Evolutionary conservation across 1,284 basidiomycete genomes (phyloP), one percentile per base, ranked within the genome.

Genomic region (Ceraceosorus guamensis): DNA sequence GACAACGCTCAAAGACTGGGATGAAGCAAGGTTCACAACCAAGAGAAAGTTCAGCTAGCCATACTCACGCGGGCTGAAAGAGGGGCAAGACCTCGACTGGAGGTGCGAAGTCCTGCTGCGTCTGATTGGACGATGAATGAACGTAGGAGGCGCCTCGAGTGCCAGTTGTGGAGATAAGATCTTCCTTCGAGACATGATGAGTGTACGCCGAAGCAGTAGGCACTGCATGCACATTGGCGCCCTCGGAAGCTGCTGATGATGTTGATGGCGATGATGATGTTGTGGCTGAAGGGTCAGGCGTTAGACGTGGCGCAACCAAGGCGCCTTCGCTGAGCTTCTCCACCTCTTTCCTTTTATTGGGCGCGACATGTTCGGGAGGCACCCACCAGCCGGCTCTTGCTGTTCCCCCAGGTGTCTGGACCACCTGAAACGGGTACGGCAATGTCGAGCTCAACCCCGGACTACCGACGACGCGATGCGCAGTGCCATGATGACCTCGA

Each of bases 351-450:
- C 45, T 43, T 39, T 56, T 58, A 31, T 67, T 60, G 16, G 60
- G 52, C 16, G 59, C 33, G 7, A 67, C 60, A 16, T 67, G 60
- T 10, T 60, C 62, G 1, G 62, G 56, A 11, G 66, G 66, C n/a
- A 70, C 58, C 68, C 68, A 70, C 66, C 66, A 70, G 6, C 66
- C 68, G 4, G 68, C 64, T 45, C 64, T 53, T 1, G 66, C 66
- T 1, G 68, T 70, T 33, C 68, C 68, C 7, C 66, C 66, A 10
- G 68, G 68, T 0, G 68, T 70, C 49, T 68, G 68, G 1, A 70
- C 66, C 24, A 70, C 66, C 33, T 68, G 66, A 50, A 70, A 68
- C 0, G 68, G 67, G 45, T 67, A 70, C 0, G 65, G 63, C 34
- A 66, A 60, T 13, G 61, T 62, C 32, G 59, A 63, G 57, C 66